Base-by-base conservation (phyloP, 176 grass and related monocot species). In the Paspalum vaginatum region DNA sequence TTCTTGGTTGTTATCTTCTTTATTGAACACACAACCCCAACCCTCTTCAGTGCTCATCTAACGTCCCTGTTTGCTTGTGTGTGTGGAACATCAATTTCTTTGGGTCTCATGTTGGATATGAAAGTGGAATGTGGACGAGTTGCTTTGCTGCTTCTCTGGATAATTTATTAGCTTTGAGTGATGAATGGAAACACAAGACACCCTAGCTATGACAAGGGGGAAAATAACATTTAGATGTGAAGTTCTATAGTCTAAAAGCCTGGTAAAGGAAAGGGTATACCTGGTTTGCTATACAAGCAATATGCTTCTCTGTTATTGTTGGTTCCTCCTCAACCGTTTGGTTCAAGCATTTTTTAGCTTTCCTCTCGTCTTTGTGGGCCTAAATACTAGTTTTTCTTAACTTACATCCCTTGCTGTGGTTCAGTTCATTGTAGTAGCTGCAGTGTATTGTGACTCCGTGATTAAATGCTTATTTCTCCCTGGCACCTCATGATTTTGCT, bases 231-330 rank as follows among this genome's bases (percentile, higher is more conserved):
- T n/a, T n/a, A n/a, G 59, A 61, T 6, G 11, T 61, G 59, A 61
- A 65, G 37, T 39, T 41, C n/a, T 68, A 11, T 44, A 68, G 64
- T 43, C 39, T 66, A 42, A 7, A 43, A 43, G 64, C 39, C 39
- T 61, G 63, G 17, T 11, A 66, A 66, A 66, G 63, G 63, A 66
- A 66, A 66, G 22, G 40, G 14, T 61, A 61, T 76, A 61, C 21
- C 56, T 76, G 7, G 74, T 60, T 76, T 61, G 12, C 4, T 76
- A 8, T 76, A 47, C 22, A 48, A 6, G 41, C 49, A 77, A 3
- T 21, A 39, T 41, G 43, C 16, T n/a, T 11, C 24, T 62, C 24
- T 11, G 15, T 63, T 38, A 41, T 56, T 74, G 40, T 40, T 38
- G 27, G 32, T 44, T 21, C 40, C 64, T 67, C 64, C 15, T 42